Evolutionary conservation across 176 grass and related monocot genomes (phyloP), one percentile per base, ranked within the genome.

Genomic region (Ananas comosus): DNA sequence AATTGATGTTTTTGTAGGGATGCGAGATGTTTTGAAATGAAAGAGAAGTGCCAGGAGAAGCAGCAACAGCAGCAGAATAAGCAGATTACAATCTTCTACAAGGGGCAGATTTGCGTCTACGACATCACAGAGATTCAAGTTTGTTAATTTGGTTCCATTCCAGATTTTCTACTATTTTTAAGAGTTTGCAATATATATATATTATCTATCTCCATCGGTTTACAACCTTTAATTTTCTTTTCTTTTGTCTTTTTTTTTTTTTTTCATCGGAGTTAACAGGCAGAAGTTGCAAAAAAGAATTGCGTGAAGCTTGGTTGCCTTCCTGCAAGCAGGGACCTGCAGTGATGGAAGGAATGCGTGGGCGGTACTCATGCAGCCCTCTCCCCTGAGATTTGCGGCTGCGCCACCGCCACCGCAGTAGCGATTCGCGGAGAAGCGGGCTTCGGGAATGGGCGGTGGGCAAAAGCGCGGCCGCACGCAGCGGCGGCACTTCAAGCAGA

Each of bases 381-480:
- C 12, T 88, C 50, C 13, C 16, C 25, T 12, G 29, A 53, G 13
- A 9, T 13, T 24, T 21, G 19, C 33, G 5, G 11, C 29, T 4
- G 33, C 25, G 47, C 48, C 56, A 69, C n/a, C n/a, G n/a, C n/a
- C n/a, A 59, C 57, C 22, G 23, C 27, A 11, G 49, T 47, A 17
- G 42, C 68, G 48, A 49, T 65, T 42, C 56, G 25, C 68, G 4
- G 13, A 56, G 18, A 16, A 73, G 19, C 10, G 13, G 12, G 9
- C 51, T n/a, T 65, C 51, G 21, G 61, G 22, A 51, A 70, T 97
- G 94, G 89, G 86, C 48, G 82, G 93, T 24, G 93, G 94, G 49
- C 82, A 81, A 71, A 97, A 97, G 89, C 94, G 94, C 71, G 89
- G 94, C 74, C 94, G 89, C 71, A 90, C 94, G 22, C 94, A 97